These are phyloP conservation scores for Patellaria atrata DNA, from an alignment of 495 filamentous ascomycete species.

Conservation along the genomic window DNA sequence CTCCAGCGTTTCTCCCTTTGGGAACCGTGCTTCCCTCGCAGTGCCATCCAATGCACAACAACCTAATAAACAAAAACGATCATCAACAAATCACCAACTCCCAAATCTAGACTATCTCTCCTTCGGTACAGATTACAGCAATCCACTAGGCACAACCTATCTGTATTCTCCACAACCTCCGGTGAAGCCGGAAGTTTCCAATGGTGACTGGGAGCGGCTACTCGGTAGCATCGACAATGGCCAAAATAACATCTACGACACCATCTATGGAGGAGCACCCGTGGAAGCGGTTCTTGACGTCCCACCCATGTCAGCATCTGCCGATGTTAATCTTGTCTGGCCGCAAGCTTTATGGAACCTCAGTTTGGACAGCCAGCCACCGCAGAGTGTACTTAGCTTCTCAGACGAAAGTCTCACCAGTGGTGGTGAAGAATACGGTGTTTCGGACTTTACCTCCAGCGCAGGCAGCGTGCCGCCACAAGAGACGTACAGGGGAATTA, in stretches of 20 bases:
- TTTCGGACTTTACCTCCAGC: conserved; percentile 11
- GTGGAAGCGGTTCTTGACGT: conserved; percentile 33
- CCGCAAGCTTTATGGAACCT: conserved; percentile 38
- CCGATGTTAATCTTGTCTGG: conserved; percentile 31
- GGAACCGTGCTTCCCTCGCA: conserved; percentile 15
- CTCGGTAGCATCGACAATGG: conserved; percentile 64
- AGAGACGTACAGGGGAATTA: conserved; percentile 36
- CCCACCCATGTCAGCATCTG: conserved; percentile 27
- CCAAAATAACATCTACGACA: conserved; percentile 66
- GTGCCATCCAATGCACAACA: conserved; percentile 9
- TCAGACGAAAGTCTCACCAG: conserved; percentile 62
- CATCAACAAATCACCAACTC: conserved; percentile 20
- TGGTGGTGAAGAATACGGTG: conserved; percentile 23
- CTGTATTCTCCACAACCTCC: too few species aligned
- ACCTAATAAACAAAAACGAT: conserved; percentile 1
- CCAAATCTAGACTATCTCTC: conserved; percentile 42
- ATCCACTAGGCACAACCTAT: not conserved
- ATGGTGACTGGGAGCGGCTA: conserved; percentile 67
- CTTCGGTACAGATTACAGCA: conserved; percentile 24
- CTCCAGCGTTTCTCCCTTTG: conserved; percentile 23
- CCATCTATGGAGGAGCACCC: conserved; percentile 62
- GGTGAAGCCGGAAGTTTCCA: conserved; percentile 32
- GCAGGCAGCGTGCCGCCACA: conserved; percentile 11
- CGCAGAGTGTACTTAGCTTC: conserved; percentile 59
- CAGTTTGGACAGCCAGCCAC: conserved; percentile 17